Evolutionary conservation across 495 filamentous ascomycete species (phyloP), one percentile per base, ranked within the genome.

Genomic region (Schizothecium vesticola): DNA sequence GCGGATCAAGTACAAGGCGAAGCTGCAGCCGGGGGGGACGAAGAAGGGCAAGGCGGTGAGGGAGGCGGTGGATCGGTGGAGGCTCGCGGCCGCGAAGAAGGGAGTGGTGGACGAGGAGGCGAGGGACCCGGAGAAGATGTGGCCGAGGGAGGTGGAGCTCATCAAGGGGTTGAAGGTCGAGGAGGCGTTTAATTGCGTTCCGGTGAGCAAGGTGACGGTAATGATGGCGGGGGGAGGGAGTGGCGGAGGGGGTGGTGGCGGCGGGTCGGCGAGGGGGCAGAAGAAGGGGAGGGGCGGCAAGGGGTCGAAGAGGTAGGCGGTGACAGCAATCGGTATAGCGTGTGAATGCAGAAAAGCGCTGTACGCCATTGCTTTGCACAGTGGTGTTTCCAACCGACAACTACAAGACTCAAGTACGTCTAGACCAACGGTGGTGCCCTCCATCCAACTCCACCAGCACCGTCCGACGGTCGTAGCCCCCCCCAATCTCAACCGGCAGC

Each of bases 21-120:
- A 98, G 82, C 71, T 99, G 70, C 95, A 98, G 80, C 95, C 95
- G 0, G 95, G 95, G 3, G 72, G 87, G 3, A 85, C 88, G 72
- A 99, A 99, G 85, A 96, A 97, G 80, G 94, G 94, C 2, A 99
- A 97, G 77, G 95, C 94, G 19, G 88, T 97, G 25, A 91, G 91
- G 79, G 93, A 97, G 78, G 91, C 97, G 56, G 74, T 96, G 21
- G 85, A 86, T 51, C 84, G 84, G 60, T 97, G 95, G 93, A 84
- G 89, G 67, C 80, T 84, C 1, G 87, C 83, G 65, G 76, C 80
- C n/a, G 83, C 80, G 0, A 83, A 85, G 67, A 84, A 86, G 75
- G 84, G 85, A 10, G 83, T 79, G 23, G 70, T 91, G 5, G 89
- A 91, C 71, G 83, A 86, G 73, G 78, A 75, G 63, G 79, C 77